Evolutionary conservation across 106 monocot species (phyloP), one percentile per base, ranked within the genome.

Genomic region (Platanthera zijinensis): DNA sequence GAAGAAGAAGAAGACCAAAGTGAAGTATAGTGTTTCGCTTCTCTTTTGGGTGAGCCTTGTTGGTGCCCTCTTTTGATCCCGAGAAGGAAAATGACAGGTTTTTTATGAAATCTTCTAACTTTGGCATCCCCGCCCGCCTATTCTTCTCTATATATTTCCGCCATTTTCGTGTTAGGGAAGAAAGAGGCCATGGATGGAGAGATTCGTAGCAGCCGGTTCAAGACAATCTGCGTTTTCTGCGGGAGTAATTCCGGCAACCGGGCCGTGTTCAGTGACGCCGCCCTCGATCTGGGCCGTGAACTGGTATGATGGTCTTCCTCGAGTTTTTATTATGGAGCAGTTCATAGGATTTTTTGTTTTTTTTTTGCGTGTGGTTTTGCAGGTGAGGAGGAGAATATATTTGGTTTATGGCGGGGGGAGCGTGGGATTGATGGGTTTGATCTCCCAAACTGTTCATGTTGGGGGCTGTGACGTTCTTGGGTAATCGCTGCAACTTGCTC

Each of bases 321-420:
- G 13, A 14, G 6, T 11, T 47, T 70, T 19, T 50, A 10, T 71
- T 71, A 49, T n/a, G 49, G 19, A 50, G 49, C 18, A 7, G 71
- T 50, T 71, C 11, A 12, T 48, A 18, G 7, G 14, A 19, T 4
- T 39, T 11, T 32, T 70, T n/a, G n/a, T 70, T 5, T 74, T 50
- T 25, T 7, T 28, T 22, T 22, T 52, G 13, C 5, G 4, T 70
- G 53, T 46, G 11, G 32, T 17, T 17, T 48, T 82, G 71, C 82
- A 95, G 94, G 94, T 95, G 73, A 76, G 75, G 68, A 89, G 87
- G 75, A 85, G 76, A 52, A 95, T 95, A 70, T 76, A 91, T 87
- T 84, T 94, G 76, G 85, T 94, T 76, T 94, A 94, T 79, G 94
- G 94, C 75, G 94, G 94, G 11, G 94, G 94, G 39, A 94, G 90